Conservation (phyloP, 805 yeast genomes). For the Starmerella bombicola region DNA sequence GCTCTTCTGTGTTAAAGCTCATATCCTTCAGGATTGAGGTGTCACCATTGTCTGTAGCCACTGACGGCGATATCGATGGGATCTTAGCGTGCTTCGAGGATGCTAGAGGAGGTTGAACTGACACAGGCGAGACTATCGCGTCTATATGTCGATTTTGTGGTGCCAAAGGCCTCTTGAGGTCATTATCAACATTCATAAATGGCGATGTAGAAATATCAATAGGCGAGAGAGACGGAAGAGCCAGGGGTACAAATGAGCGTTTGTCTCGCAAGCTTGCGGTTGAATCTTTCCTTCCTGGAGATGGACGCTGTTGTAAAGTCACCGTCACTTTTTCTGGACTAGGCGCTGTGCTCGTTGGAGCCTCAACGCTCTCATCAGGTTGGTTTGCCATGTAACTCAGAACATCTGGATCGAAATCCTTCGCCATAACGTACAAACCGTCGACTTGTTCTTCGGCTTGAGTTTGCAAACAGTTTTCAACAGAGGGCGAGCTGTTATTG, state of each 20-base stretch:
- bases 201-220: slow-evolving; percentile 7
- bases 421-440: not conserved
- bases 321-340: not conserved
- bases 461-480: not conserved
- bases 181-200: slow-evolving; percentile 4
- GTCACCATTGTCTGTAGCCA: slow-evolving; percentile 3
- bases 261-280: slow-evolving; percentile 6
- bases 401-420: not conserved
- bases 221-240: slow-evolving; percentile 10
- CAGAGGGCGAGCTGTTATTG: not conserved
- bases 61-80: not conserved
- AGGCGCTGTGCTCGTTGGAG: not conserved
- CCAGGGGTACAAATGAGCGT: slow-evolving; percentile 5
- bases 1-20: slow-evolving; percentile 10
- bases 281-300: slow-evolving; percentile 1
- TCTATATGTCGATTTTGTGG: slow-evolving; percentile 1
- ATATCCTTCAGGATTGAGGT: slow-evolving; percentile 10
- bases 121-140: not conserved
- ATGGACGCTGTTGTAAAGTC: no score
- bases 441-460: not conserved
- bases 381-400: not conserved
- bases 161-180: not conserved
- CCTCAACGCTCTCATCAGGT: not conserved
- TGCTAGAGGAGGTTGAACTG: not conserved
- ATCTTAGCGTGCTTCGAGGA: not conserved